These are phyloP conservation scores for Ilyonectria mors-panacis DNA, from an alignment of 2,329 filamentous ascomycete species.

Conservation along the genomic window DNA sequence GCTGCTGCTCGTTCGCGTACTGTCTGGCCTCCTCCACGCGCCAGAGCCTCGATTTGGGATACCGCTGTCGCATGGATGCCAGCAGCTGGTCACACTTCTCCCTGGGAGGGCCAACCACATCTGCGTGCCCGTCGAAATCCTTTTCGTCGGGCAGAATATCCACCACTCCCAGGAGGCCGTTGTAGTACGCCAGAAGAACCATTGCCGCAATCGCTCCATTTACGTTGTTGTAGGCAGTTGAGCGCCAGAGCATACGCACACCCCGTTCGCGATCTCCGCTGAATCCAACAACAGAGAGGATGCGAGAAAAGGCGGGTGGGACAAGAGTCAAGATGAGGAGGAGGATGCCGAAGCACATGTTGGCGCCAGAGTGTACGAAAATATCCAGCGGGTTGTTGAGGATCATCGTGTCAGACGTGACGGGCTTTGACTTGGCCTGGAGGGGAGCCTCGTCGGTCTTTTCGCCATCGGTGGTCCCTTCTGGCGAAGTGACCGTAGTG, in stretches of 20 bases:
- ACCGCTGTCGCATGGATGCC: constrained; percentile 79
- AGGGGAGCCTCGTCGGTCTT: constrained; percentile 41
- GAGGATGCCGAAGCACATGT: constrained; percentile 90
- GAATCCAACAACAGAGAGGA: constrained; percentile 92
- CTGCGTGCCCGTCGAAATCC: constrained; percentile 68
- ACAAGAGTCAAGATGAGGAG: constrained; percentile 92
- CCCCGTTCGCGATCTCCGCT: constrained; percentile 88
- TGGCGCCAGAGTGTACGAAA: constrained; percentile 91
- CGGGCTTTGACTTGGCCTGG: constrained; percentile 52
- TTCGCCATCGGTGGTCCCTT: constrained; percentile 33
- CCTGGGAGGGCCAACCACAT: constrained; percentile 80
- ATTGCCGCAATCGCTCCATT: constrained; percentile 93
- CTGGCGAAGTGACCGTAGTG: constrained; percentile 39
- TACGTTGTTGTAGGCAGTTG: constrained; percentile 87
- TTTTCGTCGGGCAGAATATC: constrained; percentile 82
- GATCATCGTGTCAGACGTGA: constrained; percentile 71
- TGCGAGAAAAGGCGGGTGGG: constrained; percentile 88
- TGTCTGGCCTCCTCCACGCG: constrained; percentile 88
- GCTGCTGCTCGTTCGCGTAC: constrained; percentile 74
- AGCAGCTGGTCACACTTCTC: constrained; percentile 78
- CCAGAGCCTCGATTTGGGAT: constrained; percentile 89
- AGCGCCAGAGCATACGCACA: constrained; percentile 90
- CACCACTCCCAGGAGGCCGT: constrained; percentile 86
- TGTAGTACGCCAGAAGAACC: constrained; percentile 88
- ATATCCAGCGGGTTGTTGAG: constrained; percentile 84